Percentiles rank a stretch among this genome's conserved stretches.
Evolutionary conservation across 176 grass and related monocot species (phyloP).

Genomic region (Themeda triandra): DNA sequence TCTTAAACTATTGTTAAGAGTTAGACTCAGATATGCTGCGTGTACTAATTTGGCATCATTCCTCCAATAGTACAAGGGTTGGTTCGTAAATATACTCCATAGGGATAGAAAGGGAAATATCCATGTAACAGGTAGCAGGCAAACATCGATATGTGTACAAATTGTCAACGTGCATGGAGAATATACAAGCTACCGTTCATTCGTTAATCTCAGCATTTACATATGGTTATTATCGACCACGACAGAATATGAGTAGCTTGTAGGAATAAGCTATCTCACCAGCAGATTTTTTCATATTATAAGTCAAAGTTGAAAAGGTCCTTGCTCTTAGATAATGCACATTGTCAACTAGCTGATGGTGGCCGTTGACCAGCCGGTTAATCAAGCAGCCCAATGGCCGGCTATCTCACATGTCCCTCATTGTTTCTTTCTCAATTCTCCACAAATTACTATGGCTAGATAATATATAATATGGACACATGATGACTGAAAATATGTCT

Average conservation of each 20-base stretch:
- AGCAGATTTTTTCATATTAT: neutral
- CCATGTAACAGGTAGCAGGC: neutral
- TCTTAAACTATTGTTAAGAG: neutral
- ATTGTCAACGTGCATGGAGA: conserved; percentile 17
- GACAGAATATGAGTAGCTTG: neutral
- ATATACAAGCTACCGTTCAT: neutral
- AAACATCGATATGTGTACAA: neutral
- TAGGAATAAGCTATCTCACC: neutral
- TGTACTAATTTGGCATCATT: neutral
- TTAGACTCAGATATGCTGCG: neutral
- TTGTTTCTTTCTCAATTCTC: neutral
- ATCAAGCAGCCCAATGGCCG: neutral
- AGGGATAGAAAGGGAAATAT: neutral
- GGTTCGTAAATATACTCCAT: neutral
- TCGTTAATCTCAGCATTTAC: conserved; percentile 12
- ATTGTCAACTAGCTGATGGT: conserved; percentile 35
- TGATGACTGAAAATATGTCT: neutral
- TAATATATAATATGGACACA: conserved; percentile 8
- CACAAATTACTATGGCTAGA: neutral
- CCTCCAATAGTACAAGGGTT: neutral
- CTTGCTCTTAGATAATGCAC: neutral
- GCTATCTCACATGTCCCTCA: neutral
- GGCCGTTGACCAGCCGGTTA: conserved; percentile 1
- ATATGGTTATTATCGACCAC: neutral
- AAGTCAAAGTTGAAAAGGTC: conserved; percentile 21